Evolutionary conservation across 1,284 basidiomycete genomes (phyloP).

Genomic region (Afroboletus lepidellus): DNA sequence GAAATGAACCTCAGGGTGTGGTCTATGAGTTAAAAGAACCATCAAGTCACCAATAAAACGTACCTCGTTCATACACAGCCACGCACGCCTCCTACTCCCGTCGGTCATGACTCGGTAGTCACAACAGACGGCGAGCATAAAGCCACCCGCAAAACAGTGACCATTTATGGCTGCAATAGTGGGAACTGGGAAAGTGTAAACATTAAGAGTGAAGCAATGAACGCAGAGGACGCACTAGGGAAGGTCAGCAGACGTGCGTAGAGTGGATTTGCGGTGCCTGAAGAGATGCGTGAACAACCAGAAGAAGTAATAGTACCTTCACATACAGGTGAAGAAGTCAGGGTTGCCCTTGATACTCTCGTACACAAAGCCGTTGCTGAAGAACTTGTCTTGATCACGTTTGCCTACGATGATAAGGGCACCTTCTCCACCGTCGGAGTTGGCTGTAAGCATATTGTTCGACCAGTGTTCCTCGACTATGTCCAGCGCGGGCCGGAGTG

Average conservation of each 20-base stretch:
- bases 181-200: slow-evolving; percentile 49
- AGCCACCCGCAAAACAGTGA: slow-evolving; percentile 86
- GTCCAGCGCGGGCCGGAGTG: slow-evolving; percentile 71
- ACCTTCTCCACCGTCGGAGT: slow-evolving; percentile 43
- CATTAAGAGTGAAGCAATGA: background rate
- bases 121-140: slow-evolving; percentile 78
- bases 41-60: background rate
- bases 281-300: background rate
- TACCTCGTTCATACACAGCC: slow-evolving; percentile 94
- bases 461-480: slow-evolving; percentile 81
- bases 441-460: slow-evolving; percentile 45
- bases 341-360: slow-evolving; percentile 60
- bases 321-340: slow-evolving; percentile 74
- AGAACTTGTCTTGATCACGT: slow-evolving; percentile 80
- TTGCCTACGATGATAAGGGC: slow-evolving; percentile 78
- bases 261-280: slow-evolving; percentile 57
- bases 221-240: slow-evolving; percentile 51
- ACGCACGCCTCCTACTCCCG: slow-evolving; percentile 73
- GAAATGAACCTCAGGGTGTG: slow-evolving; percentile 65
- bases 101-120: slow-evolving; percentile 92
- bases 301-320: background rate
- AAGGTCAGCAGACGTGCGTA: slow-evolving; percentile 59
- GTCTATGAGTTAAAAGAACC: background rate
- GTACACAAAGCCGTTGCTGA: slow-evolving; percentile 66
- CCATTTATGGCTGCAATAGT: slow-evolving; percentile 90